These are phyloP conservation scores for Pseudisothecium myosuroides DNA, from an alignment of 225 moss, liverwort and hornwort species.

Conservation along the genomic window DNA sequence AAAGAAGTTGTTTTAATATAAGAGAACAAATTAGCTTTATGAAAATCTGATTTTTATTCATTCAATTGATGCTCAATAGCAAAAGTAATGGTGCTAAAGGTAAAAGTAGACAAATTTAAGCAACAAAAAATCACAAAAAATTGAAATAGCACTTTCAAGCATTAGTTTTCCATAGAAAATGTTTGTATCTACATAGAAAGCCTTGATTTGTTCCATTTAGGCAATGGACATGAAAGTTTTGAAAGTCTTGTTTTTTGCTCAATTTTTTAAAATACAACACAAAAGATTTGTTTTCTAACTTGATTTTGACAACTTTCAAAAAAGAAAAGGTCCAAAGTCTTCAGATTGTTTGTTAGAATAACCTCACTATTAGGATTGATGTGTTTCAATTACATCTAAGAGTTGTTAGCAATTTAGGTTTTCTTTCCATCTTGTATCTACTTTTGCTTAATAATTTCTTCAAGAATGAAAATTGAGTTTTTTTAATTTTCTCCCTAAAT, in stretches of 20 bases:
- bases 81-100: not conserved
- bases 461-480: too few species aligned
- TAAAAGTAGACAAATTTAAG: fast-evolving
- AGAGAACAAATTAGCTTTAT: not conserved
- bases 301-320: not conserved
- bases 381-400: not conserved
- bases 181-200: not conserved
- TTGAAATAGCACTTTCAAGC: not conserved
- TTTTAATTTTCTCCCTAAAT: fast-evolving
- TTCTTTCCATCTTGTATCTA: not conserved
- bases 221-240: too few species aligned
- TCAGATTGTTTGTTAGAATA: not conserved
- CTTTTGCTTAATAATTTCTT: not conserved
- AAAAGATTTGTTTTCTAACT: not conserved
- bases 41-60: not conserved
- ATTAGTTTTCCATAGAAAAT: not conserved
- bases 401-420: not conserved
- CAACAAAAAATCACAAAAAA: not conserved
- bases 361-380: not conserved
- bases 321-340: too few species aligned
- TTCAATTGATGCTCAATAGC: not conserved
- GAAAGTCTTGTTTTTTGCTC: too few species aligned
- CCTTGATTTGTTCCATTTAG: not conserved
- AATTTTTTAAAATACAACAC: not conserved
- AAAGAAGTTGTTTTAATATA: too few species aligned